phyloP scores from a whole-genome alignment of 2,329 filamentous ascomycete species.

The Xylaria sp. region DNA sequence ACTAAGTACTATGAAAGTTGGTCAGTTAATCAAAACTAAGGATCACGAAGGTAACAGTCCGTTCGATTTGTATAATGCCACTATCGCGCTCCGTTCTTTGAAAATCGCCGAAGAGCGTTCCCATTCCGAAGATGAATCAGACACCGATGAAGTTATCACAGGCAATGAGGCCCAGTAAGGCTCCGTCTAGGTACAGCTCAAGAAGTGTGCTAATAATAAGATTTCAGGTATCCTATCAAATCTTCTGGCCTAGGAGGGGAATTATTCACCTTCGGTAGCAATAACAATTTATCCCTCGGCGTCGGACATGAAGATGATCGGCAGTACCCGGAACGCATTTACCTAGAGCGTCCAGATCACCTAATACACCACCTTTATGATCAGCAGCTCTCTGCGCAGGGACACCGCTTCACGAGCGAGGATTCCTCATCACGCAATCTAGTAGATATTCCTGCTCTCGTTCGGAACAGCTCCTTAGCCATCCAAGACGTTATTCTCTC shows the following conservation, averaged over 20 bases:
- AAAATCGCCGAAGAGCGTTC: conserved; percentile 43
- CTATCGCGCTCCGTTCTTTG: conserved; percentile 78
- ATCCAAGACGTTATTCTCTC: conserved; percentile 86
- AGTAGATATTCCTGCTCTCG: conserved; percentile 71
- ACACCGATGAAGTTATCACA: conserved; percentile 58
- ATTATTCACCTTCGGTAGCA: conserved; percentile 92
- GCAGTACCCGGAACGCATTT: conserved; percentile 86
- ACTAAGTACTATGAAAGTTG: conserved; percentile 64
- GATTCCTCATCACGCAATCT: conserved; percentile 41
- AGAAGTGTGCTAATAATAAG: conserved; percentile 4
- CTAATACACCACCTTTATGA: conserved; percentile 75
- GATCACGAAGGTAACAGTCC: conserved; percentile 94
- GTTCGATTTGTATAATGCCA: conserved; percentile 89
- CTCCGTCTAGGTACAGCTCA: conserved; percentile 20
- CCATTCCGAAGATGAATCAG: conserved; percentile 57
- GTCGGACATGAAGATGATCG: conserved; percentile 96
- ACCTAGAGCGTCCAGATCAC: conserved; percentile 76
- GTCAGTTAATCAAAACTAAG: conserved; percentile 89
- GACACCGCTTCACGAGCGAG: conserved; percentile 38
- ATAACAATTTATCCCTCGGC: conserved; percentile 90
- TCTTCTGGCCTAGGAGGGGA: conserved; percentile 70
- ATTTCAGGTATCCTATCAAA: conserved; percentile 37
- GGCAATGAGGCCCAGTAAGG: conserved; percentile 34
- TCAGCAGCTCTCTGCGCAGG: conserved; percentile 63
- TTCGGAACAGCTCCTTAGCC: conserved; percentile 72